Evolutionary conservation across 805 yeast genomes (phyloP).

Genomic region (Wickerhamiella alocasiicola): DNA sequence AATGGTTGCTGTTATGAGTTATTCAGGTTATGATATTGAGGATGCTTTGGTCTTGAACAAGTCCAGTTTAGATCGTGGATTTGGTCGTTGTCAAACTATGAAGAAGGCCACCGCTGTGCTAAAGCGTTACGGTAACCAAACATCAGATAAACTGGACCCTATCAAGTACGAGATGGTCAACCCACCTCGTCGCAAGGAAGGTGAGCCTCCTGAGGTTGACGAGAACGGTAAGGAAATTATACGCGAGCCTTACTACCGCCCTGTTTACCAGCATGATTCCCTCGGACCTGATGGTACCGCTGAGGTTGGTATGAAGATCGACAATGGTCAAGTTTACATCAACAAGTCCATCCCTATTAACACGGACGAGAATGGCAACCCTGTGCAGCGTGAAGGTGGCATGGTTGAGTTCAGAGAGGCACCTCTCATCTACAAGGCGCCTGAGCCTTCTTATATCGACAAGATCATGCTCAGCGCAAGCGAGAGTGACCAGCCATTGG

Average conservation of each 20-base stretch:
- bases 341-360: constrained; percentile 81
- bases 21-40: constrained; percentile 97
- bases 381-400: constrained; percentile 26
- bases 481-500: constrained; percentile 87
- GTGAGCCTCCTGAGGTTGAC: background rate
- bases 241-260: constrained; percentile 23
- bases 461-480: constrained; percentile 96
- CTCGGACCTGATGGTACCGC: constrained; percentile 94
- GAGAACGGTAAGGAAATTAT: background rate
- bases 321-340: constrained; percentile 85
- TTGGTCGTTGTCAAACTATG: constrained; percentile 93
- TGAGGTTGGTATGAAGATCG: constrained; percentile 84
- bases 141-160: constrained; percentile 84
- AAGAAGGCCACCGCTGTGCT: constrained; percentile 81
- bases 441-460: constrained; percentile 90
- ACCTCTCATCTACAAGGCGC: constrained; percentile 84
- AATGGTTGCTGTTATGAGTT: constrained; percentile 97
- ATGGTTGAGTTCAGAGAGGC: constrained; percentile 69
- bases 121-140: constrained; percentile 87
- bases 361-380: constrained; percentile 52
- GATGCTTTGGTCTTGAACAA: constrained; percentile 94
- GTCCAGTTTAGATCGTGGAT: constrained; percentile 88
- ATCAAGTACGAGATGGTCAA: constrained; percentile 53
- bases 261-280: constrained; percentile 75
- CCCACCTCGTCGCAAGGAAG: constrained; percentile 41